Percentiles rank a stretch among this genome's conserved stretches.
phyloP scores from a whole-genome alignment of 1,139 yeast genomes.

The Geotrichum histeridarum region DNA sequence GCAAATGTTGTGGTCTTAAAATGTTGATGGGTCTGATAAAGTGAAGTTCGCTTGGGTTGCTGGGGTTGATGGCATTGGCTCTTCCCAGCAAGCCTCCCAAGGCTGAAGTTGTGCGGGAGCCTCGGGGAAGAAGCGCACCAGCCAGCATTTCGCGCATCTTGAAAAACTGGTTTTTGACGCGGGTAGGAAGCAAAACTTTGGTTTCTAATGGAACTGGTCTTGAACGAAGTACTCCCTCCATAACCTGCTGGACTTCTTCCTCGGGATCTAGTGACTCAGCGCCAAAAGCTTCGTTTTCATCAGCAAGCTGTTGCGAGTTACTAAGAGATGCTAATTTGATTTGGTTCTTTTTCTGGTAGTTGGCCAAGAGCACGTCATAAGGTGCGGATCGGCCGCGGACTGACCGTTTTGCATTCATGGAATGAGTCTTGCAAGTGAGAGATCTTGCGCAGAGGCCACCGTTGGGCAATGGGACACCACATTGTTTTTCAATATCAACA shows the following conservation, averaged over 20 bases:
- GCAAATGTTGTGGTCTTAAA: slow-evolving; percentile 19
- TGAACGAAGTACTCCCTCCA: slow-evolving; percentile 77
- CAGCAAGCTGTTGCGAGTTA: slow-evolving; percentile 34
- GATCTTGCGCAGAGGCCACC: slow-evolving; percentile 95
- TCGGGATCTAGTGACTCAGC: slow-evolving; percentile 50
- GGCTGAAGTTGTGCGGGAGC: slow-evolving; percentile 4
- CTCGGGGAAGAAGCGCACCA: slow-evolving; percentile 29
- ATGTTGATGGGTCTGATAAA: slow-evolving; percentile 14
- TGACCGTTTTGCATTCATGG: slow-evolving; percentile 96
- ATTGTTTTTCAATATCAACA: slow-evolving; percentile 90
- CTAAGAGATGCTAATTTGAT: slow-evolving; percentile 61
- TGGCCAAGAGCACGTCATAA: slow-evolving; percentile 79
- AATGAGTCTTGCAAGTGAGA: slow-evolving; percentile 92
- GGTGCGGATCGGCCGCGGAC: slow-evolving; percentile 91
- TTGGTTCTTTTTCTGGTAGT: slow-evolving; percentile 87
- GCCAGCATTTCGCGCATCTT: slow-evolving; percentile 55
- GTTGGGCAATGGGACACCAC: slow-evolving; percentile 90
- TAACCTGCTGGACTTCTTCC: slow-evolving; percentile 85
- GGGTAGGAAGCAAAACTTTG: slow-evolving; percentile 62
- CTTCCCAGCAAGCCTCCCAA: slow-evolving; percentile 17
- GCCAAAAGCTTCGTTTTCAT: slow-evolving; percentile 28
- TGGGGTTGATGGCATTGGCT: slow-evolving; percentile 14
- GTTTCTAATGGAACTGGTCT: slow-evolving; percentile 78
- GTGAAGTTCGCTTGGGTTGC: slow-evolving; percentile 12
- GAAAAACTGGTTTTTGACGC: slow-evolving; percentile 63